These are phyloP conservation scores for Acanthamoeba castellanii DNA, from an alignment of 208 protist genomes.

Conservation along the genomic window DNA sequence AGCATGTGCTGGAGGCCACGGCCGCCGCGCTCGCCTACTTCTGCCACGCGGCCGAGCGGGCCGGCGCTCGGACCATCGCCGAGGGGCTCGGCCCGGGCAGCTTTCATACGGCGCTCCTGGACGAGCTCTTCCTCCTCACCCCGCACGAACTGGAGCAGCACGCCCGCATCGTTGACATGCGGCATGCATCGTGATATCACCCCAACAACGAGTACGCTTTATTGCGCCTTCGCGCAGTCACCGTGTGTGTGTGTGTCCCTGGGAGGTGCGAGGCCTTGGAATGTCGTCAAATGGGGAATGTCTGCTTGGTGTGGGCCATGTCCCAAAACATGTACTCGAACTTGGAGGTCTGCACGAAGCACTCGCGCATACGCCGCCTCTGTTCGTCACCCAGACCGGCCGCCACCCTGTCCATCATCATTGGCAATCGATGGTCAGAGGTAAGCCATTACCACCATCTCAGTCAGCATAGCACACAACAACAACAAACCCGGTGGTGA, in stretches of 20 bases:
- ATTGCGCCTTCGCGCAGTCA: neutral
- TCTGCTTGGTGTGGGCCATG: neutral
- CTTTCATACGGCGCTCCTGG: constrained; percentile 8
- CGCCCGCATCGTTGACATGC: neutral
- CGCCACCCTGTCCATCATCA: constrained; percentile 27
- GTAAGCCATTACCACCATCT: no score
- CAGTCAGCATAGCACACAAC: neutral
- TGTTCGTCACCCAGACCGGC: constrained; percentile 1
- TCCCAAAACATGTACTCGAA: constrained; percentile 68
- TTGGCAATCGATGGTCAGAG: neutral
- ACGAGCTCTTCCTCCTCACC: constrained; percentile 38
- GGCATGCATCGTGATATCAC: no score
- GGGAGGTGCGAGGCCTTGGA: neutral
- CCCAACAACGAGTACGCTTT: no score
- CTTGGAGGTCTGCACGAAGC: constrained; percentile 52
- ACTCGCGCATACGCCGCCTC: constrained; percentile 36
- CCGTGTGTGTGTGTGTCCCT: no score
- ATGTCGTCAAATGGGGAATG: neutral
- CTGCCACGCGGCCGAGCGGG: constrained; percentile 1
- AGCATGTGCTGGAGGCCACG: neutral
- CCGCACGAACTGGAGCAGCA: neutral
- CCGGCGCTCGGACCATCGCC: neutral
- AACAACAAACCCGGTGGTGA: constrained; percentile 12
- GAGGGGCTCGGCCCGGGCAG: constrained; percentile 24
- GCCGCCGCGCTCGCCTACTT: constrained; percentile 1